Evolutionary conservation across 352 stramenopile species (phyloP), one percentile per base, ranked within the genome.

Genomic region (Plasmopara halstedii): DNA sequence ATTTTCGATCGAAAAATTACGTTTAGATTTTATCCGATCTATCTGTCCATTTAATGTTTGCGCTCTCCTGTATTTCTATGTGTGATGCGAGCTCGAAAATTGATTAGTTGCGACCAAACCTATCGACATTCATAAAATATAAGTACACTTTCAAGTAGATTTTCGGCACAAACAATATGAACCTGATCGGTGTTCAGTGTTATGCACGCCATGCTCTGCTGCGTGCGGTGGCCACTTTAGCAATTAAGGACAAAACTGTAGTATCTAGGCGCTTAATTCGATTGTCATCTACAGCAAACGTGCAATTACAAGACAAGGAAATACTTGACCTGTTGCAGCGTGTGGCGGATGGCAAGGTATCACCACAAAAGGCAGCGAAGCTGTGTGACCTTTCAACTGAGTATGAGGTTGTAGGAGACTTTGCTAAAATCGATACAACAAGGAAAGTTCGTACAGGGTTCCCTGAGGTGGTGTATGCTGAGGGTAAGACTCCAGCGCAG

Each of bases 401-500:
- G 40, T 89, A 89, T 27, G 58, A 85, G 38, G 52, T 62, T 19
- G 56, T 87, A 8, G 73, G 63, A 2, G 40, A 61, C 5, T 87
- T 70, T 25, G 78, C 75, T 32, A 89, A 89, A 64, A 86, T 98
- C 21, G 94, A 98, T 63, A 94, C 88, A 35, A 74, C 79, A 14
- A 71, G 94, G 11, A 70, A 80, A 5, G 68, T 56, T 31, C 82
- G 94, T n/a, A 95, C 88, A 14, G 93, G 92, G 8, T 98, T 98
- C 55, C 94, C 94, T 0, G 93, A 98, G 46, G 93, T 96, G 29
- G 79, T 98, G 21, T 98, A 97, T 67, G 87, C 72, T 11, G 78
- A 97, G 64, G 90, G 87, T 19, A 98, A 98, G 62, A 97, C 84
- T 1, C 49, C 83, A 4, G 44, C 75, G 27, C 91, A 98, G 50